Evolutionary conservation across 202 grass and related monocot genomes (phyloP).

Genomic region (Carex arenaria): DNA sequence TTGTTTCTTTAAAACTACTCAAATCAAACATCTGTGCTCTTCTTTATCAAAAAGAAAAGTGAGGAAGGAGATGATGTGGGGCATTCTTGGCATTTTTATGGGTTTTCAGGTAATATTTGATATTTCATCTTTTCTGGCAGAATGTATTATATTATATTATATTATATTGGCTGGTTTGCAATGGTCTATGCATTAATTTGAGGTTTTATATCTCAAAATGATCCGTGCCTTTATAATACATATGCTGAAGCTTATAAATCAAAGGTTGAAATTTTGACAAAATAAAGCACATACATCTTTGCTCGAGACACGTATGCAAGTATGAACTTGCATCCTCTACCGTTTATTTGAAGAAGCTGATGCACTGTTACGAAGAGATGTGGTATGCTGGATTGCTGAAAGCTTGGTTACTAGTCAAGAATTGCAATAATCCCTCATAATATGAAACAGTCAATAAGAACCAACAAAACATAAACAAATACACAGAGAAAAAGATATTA

Average conservation of each 20-base stretch:
- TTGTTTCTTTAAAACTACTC: background rate
- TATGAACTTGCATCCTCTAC: constrained; percentile 70
- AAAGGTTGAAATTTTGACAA: background rate
- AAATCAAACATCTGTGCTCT: background rate
- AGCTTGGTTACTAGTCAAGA: constrained; percentile 79
- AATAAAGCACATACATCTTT: constrained; percentile 70
- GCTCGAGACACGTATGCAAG: constrained; percentile 86
- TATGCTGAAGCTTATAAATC: background rate
- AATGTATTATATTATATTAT: background rate
- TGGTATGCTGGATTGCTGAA: constrained; percentile 89
- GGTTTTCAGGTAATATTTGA: no score
- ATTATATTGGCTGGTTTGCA: background rate
- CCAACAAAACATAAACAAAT: background rate
- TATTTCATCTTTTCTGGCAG: no score
- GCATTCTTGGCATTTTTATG: no score
- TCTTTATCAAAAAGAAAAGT: no score
- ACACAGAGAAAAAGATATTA: background rate
- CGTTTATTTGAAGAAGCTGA: constrained; percentile 53
- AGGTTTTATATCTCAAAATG: background rate
- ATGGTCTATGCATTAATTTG: background rate
- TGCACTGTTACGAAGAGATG: constrained; percentile 70
- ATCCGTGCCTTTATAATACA: background rate
- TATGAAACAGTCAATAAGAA: background rate
- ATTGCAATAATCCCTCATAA: constrained; percentile 22
- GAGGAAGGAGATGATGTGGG: no score